A percentile compares a stretch with the other conserved stretches of the same genome.
These are phyloP conservation scores for Beauveria bassiana DNA, from an alignment of 2,329 filamentous ascomycete genomes.

Conservation along the genomic window DNA sequence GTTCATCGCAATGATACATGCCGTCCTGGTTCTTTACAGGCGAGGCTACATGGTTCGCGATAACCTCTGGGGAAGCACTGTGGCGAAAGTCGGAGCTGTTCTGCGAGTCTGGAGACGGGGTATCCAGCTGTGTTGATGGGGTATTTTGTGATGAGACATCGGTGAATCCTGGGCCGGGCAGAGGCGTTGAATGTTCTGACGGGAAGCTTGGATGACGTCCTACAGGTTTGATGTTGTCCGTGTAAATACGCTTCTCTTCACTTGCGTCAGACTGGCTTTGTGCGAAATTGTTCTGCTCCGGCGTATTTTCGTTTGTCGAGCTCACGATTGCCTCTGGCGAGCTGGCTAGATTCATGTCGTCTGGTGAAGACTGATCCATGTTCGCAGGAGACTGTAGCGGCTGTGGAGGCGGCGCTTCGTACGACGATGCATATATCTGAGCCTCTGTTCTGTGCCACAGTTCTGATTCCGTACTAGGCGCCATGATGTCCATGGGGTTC, in stretches of 20 bases:
- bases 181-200: slow-evolving; percentile 36
- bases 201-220: slow-evolving; percentile 26
- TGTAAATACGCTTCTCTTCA: slow-evolving; percentile 18
- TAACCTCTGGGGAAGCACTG: slow-evolving; percentile 27
- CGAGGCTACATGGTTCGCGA: slow-evolving; percentile 19
- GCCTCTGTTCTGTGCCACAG: slow-evolving; percentile 30
- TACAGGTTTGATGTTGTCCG: slow-evolving; percentile 18
- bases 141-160: slow-evolving; percentile 36
- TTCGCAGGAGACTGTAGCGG: not conserved
- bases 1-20: slow-evolving; percentile 27
- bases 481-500: slow-evolving; percentile 49
- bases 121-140: slow-evolving; percentile 38
- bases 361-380: not conserved
- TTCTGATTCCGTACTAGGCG: slow-evolving; percentile 30
- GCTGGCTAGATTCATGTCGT: not conserved
- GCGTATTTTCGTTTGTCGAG: not conserved
- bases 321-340: not conserved
- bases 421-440: slow-evolving; percentile 23
- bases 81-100: slow-evolving; percentile 29
- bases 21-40: slow-evolving; percentile 19
- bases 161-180: slow-evolving; percentile 30
- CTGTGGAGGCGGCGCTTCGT: slow-evolving; percentile 18
- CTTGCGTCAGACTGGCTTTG: slow-evolving; percentile 12
- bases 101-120: slow-evolving; percentile 32
- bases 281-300: not conserved